Percentiles rank a stretch among this genome's conserved stretches.
Conservation (phyloP, 352 stramenopile species). For the Pythium phragmiticola region DNA sequence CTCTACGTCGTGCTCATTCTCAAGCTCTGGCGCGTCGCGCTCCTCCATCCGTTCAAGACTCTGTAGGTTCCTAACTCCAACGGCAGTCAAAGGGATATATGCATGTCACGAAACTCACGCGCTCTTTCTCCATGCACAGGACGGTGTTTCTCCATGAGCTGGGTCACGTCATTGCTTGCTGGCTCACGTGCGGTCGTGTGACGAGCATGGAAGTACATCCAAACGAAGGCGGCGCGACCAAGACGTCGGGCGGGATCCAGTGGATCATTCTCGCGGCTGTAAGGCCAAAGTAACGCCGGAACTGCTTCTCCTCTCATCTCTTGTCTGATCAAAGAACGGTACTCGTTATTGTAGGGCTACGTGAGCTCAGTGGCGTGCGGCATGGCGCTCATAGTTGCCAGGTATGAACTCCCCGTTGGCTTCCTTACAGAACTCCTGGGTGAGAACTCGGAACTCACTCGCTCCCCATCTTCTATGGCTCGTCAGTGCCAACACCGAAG, state of each 20-base stretch:
- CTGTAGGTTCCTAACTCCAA: conserved; percentile 42
- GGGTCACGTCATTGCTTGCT: conserved; percentile 75
- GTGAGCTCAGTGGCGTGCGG: conserved; percentile 81
- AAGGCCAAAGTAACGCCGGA: conserved; percentile 18
- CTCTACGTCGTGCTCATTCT: conserved; percentile 85
- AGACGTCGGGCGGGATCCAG: conserved; percentile 39
- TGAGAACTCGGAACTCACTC: background rate
- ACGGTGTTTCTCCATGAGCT: conserved; percentile 88
- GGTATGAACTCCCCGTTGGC: background rate
- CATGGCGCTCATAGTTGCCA: conserved; percentile 72
- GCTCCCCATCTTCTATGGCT: background rate
- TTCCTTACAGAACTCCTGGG: background rate
- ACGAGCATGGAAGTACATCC: conserved; percentile 88
- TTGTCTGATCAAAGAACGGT: background rate
- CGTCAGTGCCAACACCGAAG: conserved; percentile 40
- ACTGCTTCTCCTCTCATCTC: background rate
- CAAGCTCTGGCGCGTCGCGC: conserved; percentile 85
- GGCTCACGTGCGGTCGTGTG: conserved; percentile 84
- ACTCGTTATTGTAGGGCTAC: conserved; percentile 55
- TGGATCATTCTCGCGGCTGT: conserved; percentile 45
- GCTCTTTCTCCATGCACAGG: conserved; percentile 26
- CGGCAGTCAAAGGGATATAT: too few relatives aligned
- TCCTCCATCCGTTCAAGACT: conserved; percentile 89
- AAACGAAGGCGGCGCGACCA: conserved; percentile 87
- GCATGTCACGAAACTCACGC: too few relatives aligned